Percentiles rank a stretch among this genome's conserved stretches.
Evolutionary conservation across 2,329 filamentous ascomycete genomes (phyloP).

Genomic region (Trichoderma asperellum): DNA sequence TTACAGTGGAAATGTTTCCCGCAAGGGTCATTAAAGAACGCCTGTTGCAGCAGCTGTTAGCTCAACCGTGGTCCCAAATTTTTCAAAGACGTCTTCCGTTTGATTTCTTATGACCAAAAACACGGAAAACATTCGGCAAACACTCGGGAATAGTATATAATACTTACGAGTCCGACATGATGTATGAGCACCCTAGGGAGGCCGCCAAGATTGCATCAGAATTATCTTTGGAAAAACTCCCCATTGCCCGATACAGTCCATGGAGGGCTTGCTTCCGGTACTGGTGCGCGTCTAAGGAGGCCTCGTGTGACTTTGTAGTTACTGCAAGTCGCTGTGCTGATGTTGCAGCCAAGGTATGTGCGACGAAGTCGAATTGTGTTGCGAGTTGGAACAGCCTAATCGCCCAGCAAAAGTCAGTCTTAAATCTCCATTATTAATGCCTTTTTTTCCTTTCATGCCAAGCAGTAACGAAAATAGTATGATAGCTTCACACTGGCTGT

Average conservation of each 20-base stretch:
- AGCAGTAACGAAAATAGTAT: not conserved
- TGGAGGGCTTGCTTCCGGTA: constrained; percentile 8
- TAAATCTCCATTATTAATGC: not conserved
- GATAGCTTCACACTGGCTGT: not conserved
- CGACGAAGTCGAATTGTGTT: constrained; percentile 20
- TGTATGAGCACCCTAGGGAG: constrained; percentile 9
- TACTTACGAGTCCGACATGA: constrained; percentile 15
- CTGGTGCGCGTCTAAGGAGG: constrained; percentile 1
- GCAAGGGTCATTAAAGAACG: constrained; percentile 16
- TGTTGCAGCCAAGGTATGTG: constrained; percentile 20
- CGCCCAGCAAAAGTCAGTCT: not conserved
- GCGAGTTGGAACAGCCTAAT: constrained; percentile 14
- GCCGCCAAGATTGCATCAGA: constrained; percentile 10
- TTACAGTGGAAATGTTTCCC: constrained; percentile 15
- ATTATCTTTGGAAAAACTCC: constrained; percentile 5
- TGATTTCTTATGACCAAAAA: not conserved
- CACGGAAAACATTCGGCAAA: not conserved
- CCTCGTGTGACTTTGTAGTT: constrained; percentile 16
- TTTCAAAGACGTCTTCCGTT: not conserved
- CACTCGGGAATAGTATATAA: not conserved
- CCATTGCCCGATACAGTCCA: constrained; percentile 11
- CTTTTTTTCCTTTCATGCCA: not conserved
- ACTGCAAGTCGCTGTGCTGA: constrained; percentile 18
- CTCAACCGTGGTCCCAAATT: not conserved
- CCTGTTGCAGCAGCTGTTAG: not conserved